phyloP scores from a whole-genome alignment of 805 yeast species.

The Metahyphopichia silvanorum region DNA sequence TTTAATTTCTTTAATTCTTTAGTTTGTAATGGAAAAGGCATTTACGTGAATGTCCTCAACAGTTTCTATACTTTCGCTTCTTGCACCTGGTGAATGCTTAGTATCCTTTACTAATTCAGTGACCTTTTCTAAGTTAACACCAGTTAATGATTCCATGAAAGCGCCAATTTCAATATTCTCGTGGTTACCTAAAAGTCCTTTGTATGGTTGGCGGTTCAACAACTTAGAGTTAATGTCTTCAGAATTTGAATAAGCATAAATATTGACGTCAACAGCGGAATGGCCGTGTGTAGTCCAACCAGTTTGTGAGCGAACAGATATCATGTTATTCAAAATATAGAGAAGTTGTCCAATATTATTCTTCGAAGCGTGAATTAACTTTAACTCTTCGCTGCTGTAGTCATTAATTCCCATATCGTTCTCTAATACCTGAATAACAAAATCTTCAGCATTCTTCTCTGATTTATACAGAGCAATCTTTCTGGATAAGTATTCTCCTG shows the following conservation, averaged over 20 bases:
- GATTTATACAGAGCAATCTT: slow-evolving; percentile 39
- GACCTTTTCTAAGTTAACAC: slow-evolving; percentile 45
- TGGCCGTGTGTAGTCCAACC: slow-evolving; percentile 99
- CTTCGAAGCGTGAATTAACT: slow-evolving; percentile 13
- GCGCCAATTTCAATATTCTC: slow-evolving; percentile 85
- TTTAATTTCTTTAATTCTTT: background rate
- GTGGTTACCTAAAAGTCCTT: slow-evolving; percentile 68
- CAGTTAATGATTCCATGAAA: slow-evolving; percentile 58
- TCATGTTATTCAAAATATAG: slow-evolving; percentile 62
- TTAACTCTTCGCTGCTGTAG: slow-evolving; percentile 50
- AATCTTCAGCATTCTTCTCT: slow-evolving; percentile 8
- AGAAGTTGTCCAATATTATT: slow-evolving; percentile 36
- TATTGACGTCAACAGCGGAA: slow-evolving; percentile 92
- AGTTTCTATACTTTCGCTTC: background rate
- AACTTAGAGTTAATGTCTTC: slow-evolving; percentile 37
- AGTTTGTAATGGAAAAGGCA: background rate
- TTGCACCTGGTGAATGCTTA: background rate
- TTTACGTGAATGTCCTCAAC: slow-evolving; percentile 1
- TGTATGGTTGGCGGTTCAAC: slow-evolving; percentile 22
- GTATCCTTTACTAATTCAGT: slow-evolving; percentile 50
- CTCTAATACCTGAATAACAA: slow-evolving; percentile 53
- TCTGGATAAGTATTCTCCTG: slow-evolving; percentile 66
- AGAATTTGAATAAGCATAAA: slow-evolving; percentile 74
- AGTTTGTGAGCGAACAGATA: slow-evolving; percentile 77
- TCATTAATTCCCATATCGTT: slow-evolving; percentile 66